Base-by-base conservation (phyloP, 345 rosid species). In the Rubroshorea leprosula region DNA sequence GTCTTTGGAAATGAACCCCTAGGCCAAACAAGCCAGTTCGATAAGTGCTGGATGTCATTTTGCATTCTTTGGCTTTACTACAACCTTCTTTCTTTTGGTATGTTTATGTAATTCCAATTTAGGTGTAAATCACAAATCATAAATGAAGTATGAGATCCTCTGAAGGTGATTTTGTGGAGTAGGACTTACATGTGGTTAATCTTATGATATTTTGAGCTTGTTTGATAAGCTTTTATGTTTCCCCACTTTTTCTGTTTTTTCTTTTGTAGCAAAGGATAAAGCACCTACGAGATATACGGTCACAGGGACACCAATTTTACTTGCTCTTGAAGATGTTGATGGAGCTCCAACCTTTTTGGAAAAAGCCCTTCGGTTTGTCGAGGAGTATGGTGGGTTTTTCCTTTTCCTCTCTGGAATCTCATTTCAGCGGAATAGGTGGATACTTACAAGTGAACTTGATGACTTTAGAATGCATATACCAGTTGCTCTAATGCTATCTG, bases 331-430 rank as follows among this genome's bases (percentile, higher is more conserved):
- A 80, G 97, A 94, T 75, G 90, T 83, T 62, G 99, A 94, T 68
- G 99, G 97, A 67, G 60, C 89, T 78, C 99, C 99, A 29, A 90
- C 99, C 35, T 94, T 94, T 76, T 75, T 94, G 84, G 97, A 94
- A 73, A 94, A 94, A 76, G 95, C 97, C 64, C 95, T 94, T 54
- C 78, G 80, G 67, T 94, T 82, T 72, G 78, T 94, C 51, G 99
- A 94, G 80, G 86, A 80, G 64, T 73, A 87, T 60, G 99, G 99
- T 90, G 77, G 65, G 82, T 72, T 68, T 31, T 51, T 53, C 24
- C 41, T 25, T 26, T 22, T n/a, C n/a, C 17, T 53, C 21, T 56
- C 21, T 44, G 67, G 23, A 31, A 35, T 46, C 48, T 55, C 38
- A 31, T 55, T 55, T 45, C 51, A 21, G 55, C 53, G 43, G 20